Evolutionary conservation across 805 yeast species (phyloP).

Genomic region (Hyphopichia homilentoma): DNA sequence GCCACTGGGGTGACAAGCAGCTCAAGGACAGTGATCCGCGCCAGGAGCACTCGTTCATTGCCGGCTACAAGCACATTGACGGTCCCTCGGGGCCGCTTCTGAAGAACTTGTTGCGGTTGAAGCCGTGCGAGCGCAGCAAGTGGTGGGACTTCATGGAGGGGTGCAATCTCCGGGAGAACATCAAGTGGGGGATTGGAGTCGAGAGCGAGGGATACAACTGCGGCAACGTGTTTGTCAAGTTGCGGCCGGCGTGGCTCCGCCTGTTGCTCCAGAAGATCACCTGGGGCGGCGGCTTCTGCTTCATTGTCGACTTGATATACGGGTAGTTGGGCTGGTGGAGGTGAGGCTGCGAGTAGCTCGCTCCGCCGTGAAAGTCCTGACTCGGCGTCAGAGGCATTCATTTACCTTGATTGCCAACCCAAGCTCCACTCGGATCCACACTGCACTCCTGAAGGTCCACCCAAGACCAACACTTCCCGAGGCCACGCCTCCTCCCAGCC

Average conservation of each 20-base stretch:
- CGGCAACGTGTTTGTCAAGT: slow-evolving; percentile 56
- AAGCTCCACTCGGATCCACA: no score
- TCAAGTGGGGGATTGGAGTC: slow-evolving; percentile 81
- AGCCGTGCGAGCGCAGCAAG: slow-evolving; percentile 78
- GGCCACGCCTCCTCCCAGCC: no score
- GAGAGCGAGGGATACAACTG: slow-evolving; percentile 86
- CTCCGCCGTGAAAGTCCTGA: no score
- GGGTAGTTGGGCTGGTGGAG: no score
- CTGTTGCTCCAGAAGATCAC: slow-evolving; percentile 45
- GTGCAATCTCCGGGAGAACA: slow-evolving; percentile 72
- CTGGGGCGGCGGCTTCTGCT: slow-evolving; percentile 64
- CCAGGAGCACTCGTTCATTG: slow-evolving; percentile 80
- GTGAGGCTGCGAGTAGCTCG: no score
- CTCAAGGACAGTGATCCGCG: slow-evolving; percentile 66
- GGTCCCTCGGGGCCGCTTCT: slow-evolving; percentile 91
- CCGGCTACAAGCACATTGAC: slow-evolving; percentile 82
- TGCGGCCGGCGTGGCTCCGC: slow-evolving; percentile 51
- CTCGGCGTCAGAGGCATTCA: no score
- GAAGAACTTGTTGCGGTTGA: slow-evolving; percentile 65
- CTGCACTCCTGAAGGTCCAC: no score
- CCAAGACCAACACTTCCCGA: no score
- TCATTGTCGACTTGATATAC: slow-evolving; percentile 45
- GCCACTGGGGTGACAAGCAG: slow-evolving; percentile 89
- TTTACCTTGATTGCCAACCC: no score
- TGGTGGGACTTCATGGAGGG: slow-evolving; percentile 92